A percentile compares a stretch with the other conserved stretches of the same genome.
Evolutionary conservation across 345 rosid species (phyloP).

Genomic region (Conringia planisiliqua): DNA sequence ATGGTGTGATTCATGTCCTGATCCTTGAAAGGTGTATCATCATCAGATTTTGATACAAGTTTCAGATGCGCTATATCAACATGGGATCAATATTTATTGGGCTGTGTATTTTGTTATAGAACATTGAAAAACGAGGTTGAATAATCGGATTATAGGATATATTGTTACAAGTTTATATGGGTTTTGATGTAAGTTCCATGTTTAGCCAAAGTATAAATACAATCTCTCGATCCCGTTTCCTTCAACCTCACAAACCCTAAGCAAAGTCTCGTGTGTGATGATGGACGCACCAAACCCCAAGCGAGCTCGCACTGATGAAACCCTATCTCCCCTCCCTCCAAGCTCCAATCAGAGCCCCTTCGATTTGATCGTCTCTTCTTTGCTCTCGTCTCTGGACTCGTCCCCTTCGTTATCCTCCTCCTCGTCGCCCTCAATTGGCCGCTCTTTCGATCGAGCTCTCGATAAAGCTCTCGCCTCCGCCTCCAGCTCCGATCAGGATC

Average conservation of each 20-base stretch:
- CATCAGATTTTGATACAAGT: too few relatives aligned
- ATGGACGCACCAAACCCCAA: background rate
- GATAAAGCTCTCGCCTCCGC: slow-evolving; percentile 40
- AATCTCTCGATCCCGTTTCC: too few relatives aligned
- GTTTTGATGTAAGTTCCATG: too few relatives aligned
- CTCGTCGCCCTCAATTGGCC: slow-evolving; percentile 43
- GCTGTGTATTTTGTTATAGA: too few relatives aligned
- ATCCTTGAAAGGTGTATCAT: too few relatives aligned
- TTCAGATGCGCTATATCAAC: too few relatives aligned
- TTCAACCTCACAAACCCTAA: background rate
- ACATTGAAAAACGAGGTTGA: too few relatives aligned
- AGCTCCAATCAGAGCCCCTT: background rate
- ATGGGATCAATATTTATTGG: too few relatives aligned
- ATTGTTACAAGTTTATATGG: too few relatives aligned
- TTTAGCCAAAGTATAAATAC: too few relatives aligned
- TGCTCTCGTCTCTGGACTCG: slow-evolving; percentile 10
- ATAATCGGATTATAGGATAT: too few relatives aligned
- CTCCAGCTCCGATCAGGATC: slow-evolving; percentile 42
- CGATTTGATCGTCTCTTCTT: slow-evolving; percentile 20
- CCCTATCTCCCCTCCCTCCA: slow-evolving; percentile 6
- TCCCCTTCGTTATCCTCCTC: slow-evolving; percentile 32
- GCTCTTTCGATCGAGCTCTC: slow-evolving; percentile 62
- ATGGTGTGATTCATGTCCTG: too few relatives aligned
- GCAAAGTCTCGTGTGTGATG: background rate
- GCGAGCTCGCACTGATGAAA: background rate